Evolutionary conservation across 2,329 filamentous ascomycete species (phyloP).

Genomic region (Epichloe gansuensis): DNA sequence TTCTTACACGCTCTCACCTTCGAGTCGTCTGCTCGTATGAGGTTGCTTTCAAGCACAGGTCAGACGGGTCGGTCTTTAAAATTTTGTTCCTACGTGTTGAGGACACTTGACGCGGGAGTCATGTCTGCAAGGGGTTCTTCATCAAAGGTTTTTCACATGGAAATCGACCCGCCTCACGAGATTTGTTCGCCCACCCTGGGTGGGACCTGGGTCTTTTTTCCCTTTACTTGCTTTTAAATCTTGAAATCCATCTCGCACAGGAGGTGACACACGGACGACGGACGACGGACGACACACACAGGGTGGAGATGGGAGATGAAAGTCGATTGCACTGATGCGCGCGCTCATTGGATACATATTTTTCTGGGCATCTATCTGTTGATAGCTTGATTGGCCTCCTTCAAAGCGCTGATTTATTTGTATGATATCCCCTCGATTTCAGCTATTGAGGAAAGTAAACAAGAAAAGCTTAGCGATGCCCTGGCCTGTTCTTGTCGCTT

Average conservation of each 20-base stretch:
- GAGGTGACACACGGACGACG: neutral
- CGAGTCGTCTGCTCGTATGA: neutral
- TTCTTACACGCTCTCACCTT: neutral
- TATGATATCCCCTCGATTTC: neutral
- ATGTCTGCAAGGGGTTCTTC: constrained; percentile 1
- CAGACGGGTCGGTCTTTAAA: neutral
- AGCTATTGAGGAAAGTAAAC: neutral
- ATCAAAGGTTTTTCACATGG: neutral
- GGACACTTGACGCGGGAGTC: neutral
- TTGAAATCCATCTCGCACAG: neutral
- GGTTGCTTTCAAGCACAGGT: neutral
- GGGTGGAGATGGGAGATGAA: too few species aligned
- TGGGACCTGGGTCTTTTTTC: neutral
- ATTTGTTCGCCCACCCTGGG: neutral
- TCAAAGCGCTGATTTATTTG: neutral
- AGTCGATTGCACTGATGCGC: neutral
- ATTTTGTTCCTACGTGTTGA: neutral
- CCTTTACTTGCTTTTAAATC: constrained; percentile 4
- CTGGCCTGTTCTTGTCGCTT: too few species aligned
- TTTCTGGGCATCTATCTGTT: neutral
- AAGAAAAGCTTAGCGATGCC: too few species aligned
- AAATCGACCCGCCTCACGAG: neutral
- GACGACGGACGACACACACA: neutral
- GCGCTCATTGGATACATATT: neutral
- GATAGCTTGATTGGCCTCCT: neutral